Percentiles rank a stretch among this genome's conserved stretches.
These are phyloP conservation scores for Moesziomyces antarcticus DNA, from an alignment of 1,284 basidiomycete genomes.

Conservation along the genomic window DNA sequence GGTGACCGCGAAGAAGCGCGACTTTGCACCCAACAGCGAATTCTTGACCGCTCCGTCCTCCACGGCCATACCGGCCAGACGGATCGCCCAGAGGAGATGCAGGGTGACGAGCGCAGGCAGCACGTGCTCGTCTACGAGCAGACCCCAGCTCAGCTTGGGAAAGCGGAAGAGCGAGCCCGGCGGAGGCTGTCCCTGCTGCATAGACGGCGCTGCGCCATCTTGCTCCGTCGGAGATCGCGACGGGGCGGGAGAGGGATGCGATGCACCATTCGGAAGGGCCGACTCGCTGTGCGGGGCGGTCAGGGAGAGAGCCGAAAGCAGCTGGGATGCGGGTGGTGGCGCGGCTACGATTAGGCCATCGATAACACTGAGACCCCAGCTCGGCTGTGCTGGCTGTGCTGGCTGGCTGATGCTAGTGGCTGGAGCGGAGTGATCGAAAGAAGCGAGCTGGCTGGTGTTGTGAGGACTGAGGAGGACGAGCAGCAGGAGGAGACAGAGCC, in stretches of 20 bases:
- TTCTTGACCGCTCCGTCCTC: conserved; percentile 45
- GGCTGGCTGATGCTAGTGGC: conserved; percentile 29
- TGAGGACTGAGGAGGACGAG: conserved; percentile 45
- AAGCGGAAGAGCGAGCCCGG: conserved; percentile 47
- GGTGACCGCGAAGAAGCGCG: conserved; percentile 29
- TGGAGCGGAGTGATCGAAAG: background rate
- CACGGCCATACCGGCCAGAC: conserved; percentile 38
- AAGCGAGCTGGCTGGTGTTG: conserved; percentile 32
- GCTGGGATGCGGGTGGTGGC: conserved; percentile 12
- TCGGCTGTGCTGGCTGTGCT: conserved; percentile 19
- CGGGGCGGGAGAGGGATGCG: conserved; percentile 25
- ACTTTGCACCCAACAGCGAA: conserved; percentile 30
- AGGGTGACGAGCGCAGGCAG: conserved; percentile 39
- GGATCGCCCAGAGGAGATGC: conserved; percentile 43
- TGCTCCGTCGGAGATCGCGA: background rate
- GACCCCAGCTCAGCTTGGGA: conserved; percentile 42
- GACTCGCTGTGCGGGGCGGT: conserved; percentile 1
- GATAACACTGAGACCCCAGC: conserved; percentile 39
- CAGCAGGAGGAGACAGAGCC: conserved; percentile 47
- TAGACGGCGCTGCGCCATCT: background rate
- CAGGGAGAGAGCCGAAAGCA: conserved; percentile 6
- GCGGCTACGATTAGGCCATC: conserved; percentile 43
- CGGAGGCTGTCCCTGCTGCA: conserved; percentile 31
- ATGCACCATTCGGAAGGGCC: background rate
- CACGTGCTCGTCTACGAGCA: conserved; percentile 41